Evolutionary conservation across 202 grass and related monocot species (phyloP).

Genomic region (Eragrostis tef): DNA sequence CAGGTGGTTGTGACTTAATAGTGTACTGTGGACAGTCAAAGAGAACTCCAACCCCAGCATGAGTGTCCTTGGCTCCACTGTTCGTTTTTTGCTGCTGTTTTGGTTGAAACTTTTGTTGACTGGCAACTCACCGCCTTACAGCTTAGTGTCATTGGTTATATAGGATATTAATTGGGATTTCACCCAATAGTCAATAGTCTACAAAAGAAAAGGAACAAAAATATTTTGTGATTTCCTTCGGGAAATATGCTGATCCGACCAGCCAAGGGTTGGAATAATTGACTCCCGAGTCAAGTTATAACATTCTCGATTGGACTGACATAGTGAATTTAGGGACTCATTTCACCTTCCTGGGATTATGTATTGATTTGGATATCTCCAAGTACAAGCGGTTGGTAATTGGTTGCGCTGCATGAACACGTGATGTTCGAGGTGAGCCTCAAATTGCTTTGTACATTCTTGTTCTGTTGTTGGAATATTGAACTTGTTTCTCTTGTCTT

Average conservation of each 20-base stretch:
- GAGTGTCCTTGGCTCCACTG: constrained; percentile 12
- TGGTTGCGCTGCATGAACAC: constrained; percentile 15
- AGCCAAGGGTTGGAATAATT: constrained; percentile 34
- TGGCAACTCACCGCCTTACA: constrained; percentile 27
- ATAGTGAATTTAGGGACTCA: constrained; percentile 34
- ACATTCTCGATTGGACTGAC: constrained; percentile 42
- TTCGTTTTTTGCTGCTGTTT: constrained; percentile 28
- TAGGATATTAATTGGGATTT: constrained; percentile 41
- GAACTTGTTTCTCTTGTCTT: background rate
- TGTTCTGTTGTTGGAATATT: constrained; percentile 22
- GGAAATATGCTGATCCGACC: constrained; percentile 46
- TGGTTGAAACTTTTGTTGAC: constrained; percentile 36
- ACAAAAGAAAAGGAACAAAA: constrained; percentile 11
- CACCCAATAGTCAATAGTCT: constrained; percentile 50
- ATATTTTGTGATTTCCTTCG: constrained; percentile 28
- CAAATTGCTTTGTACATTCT: background rate
- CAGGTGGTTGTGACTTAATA: constrained; percentile 51
- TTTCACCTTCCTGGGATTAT: constrained; percentile 36
- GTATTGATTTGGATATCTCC: constrained; percentile 39
- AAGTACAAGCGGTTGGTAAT: constrained; percentile 33
- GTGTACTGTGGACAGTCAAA: constrained; percentile 10
- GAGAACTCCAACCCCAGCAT: constrained; percentile 23
- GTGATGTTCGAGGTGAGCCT: constrained; percentile 44
- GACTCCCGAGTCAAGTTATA: constrained; percentile 40
- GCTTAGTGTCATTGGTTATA: constrained; percentile 39